Evolutionary conservation across 1,284 basidiomycete genomes (phyloP), one percentile per base, ranked within the genome.

Genomic region (Inonotus hispidus): DNA sequence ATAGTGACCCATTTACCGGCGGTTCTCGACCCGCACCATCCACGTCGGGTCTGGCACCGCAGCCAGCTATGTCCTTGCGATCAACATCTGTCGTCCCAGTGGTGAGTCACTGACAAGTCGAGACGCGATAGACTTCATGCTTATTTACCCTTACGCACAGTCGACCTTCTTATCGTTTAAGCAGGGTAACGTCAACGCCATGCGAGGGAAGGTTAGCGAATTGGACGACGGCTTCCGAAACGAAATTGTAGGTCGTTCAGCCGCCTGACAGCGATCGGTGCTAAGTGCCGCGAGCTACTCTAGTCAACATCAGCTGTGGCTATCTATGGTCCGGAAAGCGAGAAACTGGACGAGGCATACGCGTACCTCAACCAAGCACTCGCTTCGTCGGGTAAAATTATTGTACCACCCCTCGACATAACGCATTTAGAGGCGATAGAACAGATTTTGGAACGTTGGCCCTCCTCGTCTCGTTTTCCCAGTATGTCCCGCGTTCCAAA

Each of bases 141-240:
- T 16, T 62, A 49, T 61, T 21, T 68, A 52, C 37, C 39, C 50
- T 46, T 58, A 64, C n/a, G 58, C 52, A 32, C 67, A 84, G 84
- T 72, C 75, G 54, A 82, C 79, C 39, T 78, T 79, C 49, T 79
- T 95, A 32, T 77, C 81, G 1, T 97, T 98, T 79, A 90, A 89
- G 65, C 89, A 93, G 75, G 91, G 89, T 14, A 98, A 96, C 71
- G 81, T 97, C n/a, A 70, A 78, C 13, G 92, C 93, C 3, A 93
- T 96, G 79, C 87, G 87, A 69, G 79, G 79, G 39, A 98, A 98
- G 75, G 72, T 98, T 23, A 78, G 82, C 56, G 88, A 96, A 70
- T 85, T 98, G 60, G 86, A 95, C 69, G 84, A 88, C 45, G 82
- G 77, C 29, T 75, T 94, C 58, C 81, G 81, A 59, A 76, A 81